These are phyloP conservation scores for Phaeoacremonium minimum DNA, from an alignment of 2,329 filamentous ascomycete genomes.

Conservation along the genomic window DNA sequence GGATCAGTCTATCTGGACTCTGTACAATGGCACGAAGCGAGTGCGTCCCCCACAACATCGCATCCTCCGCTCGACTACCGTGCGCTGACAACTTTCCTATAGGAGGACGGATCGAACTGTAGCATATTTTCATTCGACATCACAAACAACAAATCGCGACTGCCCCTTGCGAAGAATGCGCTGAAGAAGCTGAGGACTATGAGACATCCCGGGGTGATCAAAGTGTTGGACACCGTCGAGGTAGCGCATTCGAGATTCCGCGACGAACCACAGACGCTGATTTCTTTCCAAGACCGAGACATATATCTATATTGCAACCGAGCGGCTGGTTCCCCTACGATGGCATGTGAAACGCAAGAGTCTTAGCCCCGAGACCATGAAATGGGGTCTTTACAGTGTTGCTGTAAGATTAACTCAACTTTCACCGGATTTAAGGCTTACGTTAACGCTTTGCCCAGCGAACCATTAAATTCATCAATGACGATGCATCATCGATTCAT, in stretches of 20 bases:
- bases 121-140: slow-evolving; percentile 97
- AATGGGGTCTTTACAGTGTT: slow-evolving; percentile 89
- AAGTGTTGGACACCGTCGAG: slow-evolving; percentile 91
- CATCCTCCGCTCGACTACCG: neutral
- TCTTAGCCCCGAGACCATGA: slow-evolving; percentile 84
- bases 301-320: slow-evolving; percentile 94
- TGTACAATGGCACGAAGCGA: slow-evolving; percentile 89
- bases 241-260: too few species aligned
- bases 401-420: slow-evolving; percentile 54
- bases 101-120: slow-evolving; percentile 93
- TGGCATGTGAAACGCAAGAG: slow-evolving; percentile 91
- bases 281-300: slow-evolving; percentile 86
- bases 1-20: slow-evolving; percentile 91
- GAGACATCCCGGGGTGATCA: slow-evolving; percentile 90
- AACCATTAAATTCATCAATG: slow-evolving; percentile 93
- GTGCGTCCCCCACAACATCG: slow-evolving; percentile 41
- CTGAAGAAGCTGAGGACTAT: slow-evolving; percentile 90
- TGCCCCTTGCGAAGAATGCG: slow-evolving; percentile 89
- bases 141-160: slow-evolving; percentile 69
- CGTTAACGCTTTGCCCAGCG: too few species aligned
- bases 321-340: slow-evolving; percentile 77
- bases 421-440: neutral
- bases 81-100: slow-evolving; percentile 2
- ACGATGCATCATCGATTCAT: slow-evolving; percentile 87
- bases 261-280: too few species aligned